phyloP scores from a whole-genome alignment of 2,329 filamentous ascomycete genomes.

The Calonectria naviculata region DNA sequence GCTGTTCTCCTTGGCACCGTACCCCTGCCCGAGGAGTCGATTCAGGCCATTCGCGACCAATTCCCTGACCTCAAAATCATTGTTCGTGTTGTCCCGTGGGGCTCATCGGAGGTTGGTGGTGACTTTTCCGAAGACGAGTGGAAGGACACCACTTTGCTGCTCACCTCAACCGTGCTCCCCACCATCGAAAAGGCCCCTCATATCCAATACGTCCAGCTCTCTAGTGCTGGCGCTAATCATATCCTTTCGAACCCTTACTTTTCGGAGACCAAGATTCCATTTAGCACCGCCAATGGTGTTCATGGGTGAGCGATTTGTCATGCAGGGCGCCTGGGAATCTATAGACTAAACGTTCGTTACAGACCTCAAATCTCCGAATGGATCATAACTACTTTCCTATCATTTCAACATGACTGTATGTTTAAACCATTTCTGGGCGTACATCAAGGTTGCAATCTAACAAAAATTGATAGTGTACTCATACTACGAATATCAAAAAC shows the following conservation, averaged over 20 bases:
- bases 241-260: conserved; percentile 59
- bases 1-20: conserved; percentile 54
- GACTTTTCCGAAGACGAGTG: conserved; percentile 52
- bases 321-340: background rate
- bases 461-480: conserved; percentile 49
- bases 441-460: background rate
- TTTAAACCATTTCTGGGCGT: background rate
- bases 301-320: conserved; percentile 56
- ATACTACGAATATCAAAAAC: conserved; percentile 57
- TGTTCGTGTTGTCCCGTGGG: conserved; percentile 42
- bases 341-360: background rate
- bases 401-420: conserved; percentile 60
- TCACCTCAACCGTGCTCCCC: conserved; percentile 57
- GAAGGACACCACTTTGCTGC: conserved; percentile 60
- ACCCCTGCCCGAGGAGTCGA: conserved; percentile 44
- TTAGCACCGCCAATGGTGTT: conserved; percentile 69
- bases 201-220: conserved; percentile 64
- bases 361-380: conserved; percentile 69
- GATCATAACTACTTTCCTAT: conserved; percentile 63
- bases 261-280: conserved; percentile 59
- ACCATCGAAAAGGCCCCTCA: conserved; percentile 55
- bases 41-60: conserved; percentile 49
- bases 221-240: conserved; percentile 65
- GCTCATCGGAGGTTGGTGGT: conserved; percentile 33
- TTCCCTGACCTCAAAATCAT: conserved; percentile 59